Conservation (phyloP, 495 filamentous ascomycete species). For the Podospora comata region DNA sequence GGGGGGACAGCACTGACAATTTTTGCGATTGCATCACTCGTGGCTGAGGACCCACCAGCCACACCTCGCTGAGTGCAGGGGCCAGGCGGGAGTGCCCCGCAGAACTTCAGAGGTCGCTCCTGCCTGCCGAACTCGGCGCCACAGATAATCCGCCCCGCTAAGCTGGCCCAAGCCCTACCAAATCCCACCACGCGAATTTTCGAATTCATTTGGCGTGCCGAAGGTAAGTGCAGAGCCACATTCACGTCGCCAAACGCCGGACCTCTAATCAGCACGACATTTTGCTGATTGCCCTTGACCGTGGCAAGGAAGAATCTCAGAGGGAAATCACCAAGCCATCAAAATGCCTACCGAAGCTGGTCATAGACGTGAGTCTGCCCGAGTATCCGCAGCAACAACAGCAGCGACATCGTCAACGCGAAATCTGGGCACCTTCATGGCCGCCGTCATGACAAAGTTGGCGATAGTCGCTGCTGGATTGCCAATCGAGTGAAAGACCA, state of each 20-base stretch:
- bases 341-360: constrained; percentile 81
- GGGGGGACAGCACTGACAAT: neutral
- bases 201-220: constrained; percentile 31
- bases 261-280: constrained; percentile 39
- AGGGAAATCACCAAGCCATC: constrained; percentile 44
- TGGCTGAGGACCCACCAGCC: neutral
- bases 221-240: constrained; percentile 36
- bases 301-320: constrained; percentile 34
- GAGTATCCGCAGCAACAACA: constrained; percentile 1
- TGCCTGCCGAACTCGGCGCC: constrained; percentile 16
- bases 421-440: neutral
- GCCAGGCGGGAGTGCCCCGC: neutral
- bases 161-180: constrained; percentile 30
- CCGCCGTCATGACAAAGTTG: constrained; percentile 2
- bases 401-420: constrained; percentile 12
- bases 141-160: constrained; percentile 32
- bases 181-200: constrained; percentile 37
- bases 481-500: constrained; percentile 7
- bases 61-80: constrained; percentile 1
- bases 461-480: constrained; percentile 13
- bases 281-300: constrained; percentile 35
- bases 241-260: constrained; percentile 38
- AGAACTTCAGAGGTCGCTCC: neutral
- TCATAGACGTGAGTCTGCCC: constrained; percentile 70
- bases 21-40: constrained; percentile 6